Conservation (phyloP, 768 basidiomycete genomes). For the Boletus tylopilopsis region DNA sequence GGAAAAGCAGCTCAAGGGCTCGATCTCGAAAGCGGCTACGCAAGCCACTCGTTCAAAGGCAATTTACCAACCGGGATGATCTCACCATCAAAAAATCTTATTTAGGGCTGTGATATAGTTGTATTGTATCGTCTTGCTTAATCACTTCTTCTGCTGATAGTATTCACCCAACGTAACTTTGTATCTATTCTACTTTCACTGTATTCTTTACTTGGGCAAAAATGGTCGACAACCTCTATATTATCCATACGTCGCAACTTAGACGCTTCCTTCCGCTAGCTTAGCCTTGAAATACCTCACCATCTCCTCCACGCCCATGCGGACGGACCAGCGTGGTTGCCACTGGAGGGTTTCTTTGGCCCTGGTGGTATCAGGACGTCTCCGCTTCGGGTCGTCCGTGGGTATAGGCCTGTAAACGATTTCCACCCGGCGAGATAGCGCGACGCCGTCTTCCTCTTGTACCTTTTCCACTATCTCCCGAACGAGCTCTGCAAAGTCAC, state of each 20-base stretch:
- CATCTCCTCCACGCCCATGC: slow-evolving; percentile 95
- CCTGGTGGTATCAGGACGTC: slow-evolving; percentile 88
- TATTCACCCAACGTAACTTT: neutral
- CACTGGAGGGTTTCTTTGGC: slow-evolving; percentile 82
- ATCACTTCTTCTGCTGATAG: neutral
- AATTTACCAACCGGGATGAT: slow-evolving; percentile 1
- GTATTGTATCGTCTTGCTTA: slow-evolving; percentile 5
- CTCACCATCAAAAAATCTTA: slow-evolving; percentile 10
- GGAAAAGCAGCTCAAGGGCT: slow-evolving; percentile 50
- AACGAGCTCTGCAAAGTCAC: slow-evolving; percentile 90
- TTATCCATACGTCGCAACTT: slow-evolving; percentile 10
- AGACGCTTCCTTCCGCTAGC: slow-evolving; percentile 81
- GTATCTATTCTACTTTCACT: slow-evolving; percentile 8
- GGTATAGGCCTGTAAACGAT: slow-evolving; percentile 82
- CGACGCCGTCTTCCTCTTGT: slow-evolving; percentile 73
- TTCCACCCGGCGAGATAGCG: slow-evolving; percentile 48
- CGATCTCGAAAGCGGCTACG: slow-evolving; percentile 50
- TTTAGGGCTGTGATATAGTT: slow-evolving; percentile 1
- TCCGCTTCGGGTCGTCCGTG: slow-evolving; percentile 90
- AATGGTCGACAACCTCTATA: neutral
- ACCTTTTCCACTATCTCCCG: slow-evolving; percentile 92
- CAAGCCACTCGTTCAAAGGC: slow-evolving; percentile 20
- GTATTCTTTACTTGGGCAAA: slow-evolving; percentile 15
- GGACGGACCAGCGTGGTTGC: slow-evolving; percentile 92
- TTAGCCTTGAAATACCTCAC: slow-evolving; percentile 89